phyloP scores from a whole-genome alignment of 352 stramenopile species.

The Blastocystis hominis region DNA sequence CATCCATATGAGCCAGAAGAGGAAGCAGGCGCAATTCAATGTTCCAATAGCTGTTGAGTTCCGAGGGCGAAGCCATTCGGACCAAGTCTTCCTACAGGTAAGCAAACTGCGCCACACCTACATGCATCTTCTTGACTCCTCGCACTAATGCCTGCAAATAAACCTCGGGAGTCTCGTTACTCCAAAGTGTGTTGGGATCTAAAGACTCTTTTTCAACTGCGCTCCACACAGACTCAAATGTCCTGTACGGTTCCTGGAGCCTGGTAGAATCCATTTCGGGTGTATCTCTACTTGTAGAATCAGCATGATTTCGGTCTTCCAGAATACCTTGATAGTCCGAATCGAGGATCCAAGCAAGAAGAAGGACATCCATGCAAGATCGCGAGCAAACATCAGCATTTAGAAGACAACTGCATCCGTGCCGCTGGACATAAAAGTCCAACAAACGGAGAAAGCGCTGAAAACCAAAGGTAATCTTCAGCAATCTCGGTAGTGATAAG shows the following conservation, averaged over 20 bases:
- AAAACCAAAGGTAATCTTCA: not conserved
- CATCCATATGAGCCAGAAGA: conserved; percentile 14
- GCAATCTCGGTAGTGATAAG: not conserved
- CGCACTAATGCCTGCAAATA: not conserved
- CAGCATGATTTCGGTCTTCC: not conserved
- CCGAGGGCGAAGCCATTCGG: not conserved
- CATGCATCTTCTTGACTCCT: not conserved
- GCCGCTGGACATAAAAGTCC: not conserved
- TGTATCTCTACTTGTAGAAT: not conserved
- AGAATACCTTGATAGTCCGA: not conserved
- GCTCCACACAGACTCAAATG: not conserved
- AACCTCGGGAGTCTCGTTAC: not conserved
- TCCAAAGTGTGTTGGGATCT: not conserved
- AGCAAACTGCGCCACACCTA: not conserved
- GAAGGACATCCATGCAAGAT: not conserved
- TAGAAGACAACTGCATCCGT: not conserved
- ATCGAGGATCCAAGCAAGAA: conserved; percentile 20
- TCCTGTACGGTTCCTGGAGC: not conserved
- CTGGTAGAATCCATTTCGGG: not conserved
- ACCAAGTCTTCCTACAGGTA: not conserved
- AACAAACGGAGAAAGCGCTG: conserved; percentile 1
- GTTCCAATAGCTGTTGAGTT: not conserved
- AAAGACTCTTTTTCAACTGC: not conserved
- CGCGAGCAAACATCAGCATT: not conserved
- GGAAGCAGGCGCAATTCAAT: not conserved